These are phyloP conservation scores for Rubia tinctorum DNA, from an alignment of 305 asterid species.

Conservation along the genomic window DNA sequence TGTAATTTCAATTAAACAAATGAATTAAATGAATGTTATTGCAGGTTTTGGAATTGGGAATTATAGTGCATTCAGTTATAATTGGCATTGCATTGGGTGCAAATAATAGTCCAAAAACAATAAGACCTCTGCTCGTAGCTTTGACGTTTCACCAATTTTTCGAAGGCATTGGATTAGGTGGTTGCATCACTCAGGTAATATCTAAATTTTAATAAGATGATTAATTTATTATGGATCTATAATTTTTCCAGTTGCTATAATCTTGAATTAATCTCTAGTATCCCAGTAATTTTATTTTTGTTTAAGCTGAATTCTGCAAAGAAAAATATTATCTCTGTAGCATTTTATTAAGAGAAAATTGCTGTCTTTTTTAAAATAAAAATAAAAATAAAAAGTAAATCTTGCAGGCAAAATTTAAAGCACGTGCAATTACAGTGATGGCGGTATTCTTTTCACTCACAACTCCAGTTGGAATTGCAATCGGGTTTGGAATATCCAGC, in stretches of 20 bases:
- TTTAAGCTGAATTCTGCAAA: no score
- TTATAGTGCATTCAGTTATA: not conserved
- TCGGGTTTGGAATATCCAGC: not conserved
- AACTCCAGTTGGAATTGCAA: not conserved
- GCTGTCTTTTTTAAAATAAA: no score
- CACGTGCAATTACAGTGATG: not conserved
- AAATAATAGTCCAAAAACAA: conserved; percentile 1
- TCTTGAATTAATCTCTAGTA: no score
- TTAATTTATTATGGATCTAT: no score
- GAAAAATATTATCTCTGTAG: no score
- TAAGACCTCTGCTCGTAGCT: not conserved
- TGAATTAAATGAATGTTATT: no score
- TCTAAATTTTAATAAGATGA: no score
- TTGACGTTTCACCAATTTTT: conserved; percentile 3
- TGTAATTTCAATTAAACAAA: no score
- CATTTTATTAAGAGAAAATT: no score
- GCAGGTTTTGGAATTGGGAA: conserved; percentile 6
- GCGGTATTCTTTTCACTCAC: conserved; percentile 1
- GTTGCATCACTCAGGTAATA: conserved; percentile 6
- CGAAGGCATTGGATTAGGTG: conserved; percentile 2
- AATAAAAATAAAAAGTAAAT: no score
- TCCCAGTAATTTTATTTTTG: not conserved
- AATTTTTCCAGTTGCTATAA: no score
- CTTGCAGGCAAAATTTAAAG: conserved; percentile 1
- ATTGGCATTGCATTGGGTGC: conserved; percentile 4